A percentile compares a stretch with the other conserved stretches of the same genome.
These are phyloP conservation scores for Flaveria floridana DNA, from an alignment of 140 eudicot genomes.

Conservation along the genomic window DNA sequence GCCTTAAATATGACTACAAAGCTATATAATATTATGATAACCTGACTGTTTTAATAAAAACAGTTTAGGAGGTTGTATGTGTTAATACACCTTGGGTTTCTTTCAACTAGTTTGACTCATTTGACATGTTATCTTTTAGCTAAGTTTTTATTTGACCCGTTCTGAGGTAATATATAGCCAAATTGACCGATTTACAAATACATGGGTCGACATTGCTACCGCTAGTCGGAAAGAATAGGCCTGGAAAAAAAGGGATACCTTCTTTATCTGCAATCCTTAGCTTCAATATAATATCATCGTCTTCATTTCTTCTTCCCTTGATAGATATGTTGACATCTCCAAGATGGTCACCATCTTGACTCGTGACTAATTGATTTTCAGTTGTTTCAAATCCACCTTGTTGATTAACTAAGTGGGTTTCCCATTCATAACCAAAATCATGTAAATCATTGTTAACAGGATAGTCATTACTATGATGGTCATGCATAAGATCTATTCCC, in stretches of 20 bases:
- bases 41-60: background rate
- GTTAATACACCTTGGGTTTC: background rate
- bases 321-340: conserved; percentile 58
- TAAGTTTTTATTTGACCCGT: background rate
- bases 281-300: conserved; percentile 63
- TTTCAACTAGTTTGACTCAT: background rate
- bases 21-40: background rate
- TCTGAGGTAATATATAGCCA: background rate
- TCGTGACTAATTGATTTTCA: conserved; percentile 48
- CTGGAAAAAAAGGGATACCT: conserved; percentile 42
- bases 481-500: conserved; percentile 32
- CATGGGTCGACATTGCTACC: conserved; percentile 8
- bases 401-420: conserved; percentile 44
- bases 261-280: conserved; percentile 80
- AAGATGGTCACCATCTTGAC: conserved; percentile 51
- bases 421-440: conserved; percentile 48
- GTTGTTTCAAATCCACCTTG: conserved; percentile 37
- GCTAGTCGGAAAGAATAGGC: background rate
- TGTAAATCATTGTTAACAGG: conserved; percentile 35
- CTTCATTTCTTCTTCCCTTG: conserved; percentile 64
- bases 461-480: conserved; percentile 35
- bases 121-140: background rate
- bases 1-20: background rate
- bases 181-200: conserved; percentile 3
- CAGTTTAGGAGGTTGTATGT: background rate